A percentile compares a stretch with the other conserved stretches of the same genome.
Conservation (phyloP, 352 stramenopile species). For the Bremia lactucae region DNA sequence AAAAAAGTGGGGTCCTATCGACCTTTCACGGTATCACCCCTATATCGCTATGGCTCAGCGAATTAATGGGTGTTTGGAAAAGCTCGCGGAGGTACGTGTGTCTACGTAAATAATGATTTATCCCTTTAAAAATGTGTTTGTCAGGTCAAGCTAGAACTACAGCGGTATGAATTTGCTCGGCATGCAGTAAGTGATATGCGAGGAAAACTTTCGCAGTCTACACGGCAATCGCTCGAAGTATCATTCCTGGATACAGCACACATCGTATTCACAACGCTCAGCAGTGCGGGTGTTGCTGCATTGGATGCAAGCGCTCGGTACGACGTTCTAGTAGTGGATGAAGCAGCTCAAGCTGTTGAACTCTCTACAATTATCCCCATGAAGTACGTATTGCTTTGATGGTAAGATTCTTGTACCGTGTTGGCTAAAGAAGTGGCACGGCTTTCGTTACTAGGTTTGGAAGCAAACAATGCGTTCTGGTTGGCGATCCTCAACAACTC, state of each 20-base stretch:
- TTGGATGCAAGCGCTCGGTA: slow-evolving; percentile 69
- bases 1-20: slow-evolving; percentile 29
- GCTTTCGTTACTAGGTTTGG: slow-evolving; percentile 46
- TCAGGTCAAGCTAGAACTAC: slow-evolving; percentile 72
- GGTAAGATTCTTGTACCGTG: too few species aligned
- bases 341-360: slow-evolving; percentile 82
- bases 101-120: too few species aligned
- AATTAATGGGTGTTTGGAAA: slow-evolving; percentile 73
- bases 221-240: slow-evolving; percentile 71
- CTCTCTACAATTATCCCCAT: slow-evolving; percentile 84
- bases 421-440: slow-evolving; percentile 1
- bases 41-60: slow-evolving; percentile 66
- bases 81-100: slow-evolving; percentile 47
- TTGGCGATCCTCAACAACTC: slow-evolving; percentile 89
- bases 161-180: slow-evolving; percentile 72
- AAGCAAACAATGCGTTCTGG: slow-evolving; percentile 85
- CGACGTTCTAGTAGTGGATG: slow-evolving; percentile 79
- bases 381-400: slow-evolving; percentile 76
- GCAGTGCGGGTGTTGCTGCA: slow-evolving; percentile 73
- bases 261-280: slow-evolving; percentile 89
- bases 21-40: slow-evolving; percentile 58
- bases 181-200: slow-evolving; percentile 47
- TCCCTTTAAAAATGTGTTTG: not conserved
- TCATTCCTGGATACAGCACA: slow-evolving; percentile 86
- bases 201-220: slow-evolving; percentile 50